Base-by-base conservation (phyloP, 805 yeast genomes). In the Cyberlindnera bimundalis region DNA sequence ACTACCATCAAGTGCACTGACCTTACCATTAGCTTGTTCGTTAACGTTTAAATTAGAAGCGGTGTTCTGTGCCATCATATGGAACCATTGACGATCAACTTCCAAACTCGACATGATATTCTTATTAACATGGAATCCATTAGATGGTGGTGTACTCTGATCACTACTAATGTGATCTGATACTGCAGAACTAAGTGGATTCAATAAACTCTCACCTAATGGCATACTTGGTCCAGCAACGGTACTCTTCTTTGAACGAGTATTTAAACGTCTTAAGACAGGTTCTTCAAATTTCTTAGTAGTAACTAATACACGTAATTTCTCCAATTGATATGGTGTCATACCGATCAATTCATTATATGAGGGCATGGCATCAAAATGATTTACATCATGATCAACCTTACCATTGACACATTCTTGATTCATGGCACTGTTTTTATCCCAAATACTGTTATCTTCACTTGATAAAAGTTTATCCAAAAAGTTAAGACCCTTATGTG, bases 401-500 rank as follows among this genome's bases (percentile, higher is more conserved):
- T 30, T 27, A 5, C 39, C 40, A 4, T 49, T 36, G 28, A 42
- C 29, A 31, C 52, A 50, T 15, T 47, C 51, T 29, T 45, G 39
- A 31, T 53, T 58, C 29, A 57, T 34, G 3, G 25, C 33, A 13
- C 59, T 51, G 8, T 40, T 33, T 29, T 37, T 52, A 32, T 59
- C 62, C 49, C 53, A 58, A 10, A 61, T 39, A 41, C 47, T 57
- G 21, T 60, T 50, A 2, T 59, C 62, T 17, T 60, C 49, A 15
- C 62, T 56, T 0, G 46, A 57, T 10, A 76, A 42, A 5, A 71
- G 38, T 18, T 59, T 62, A 11, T 70, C 47, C 16, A 78, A 51
- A 33, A 64, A 69, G 6, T 58, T 58, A 37, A 74, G 76, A 1
- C 76, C 74, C 46, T 77, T 79, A 17, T 71, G 63, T 29, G 77